These are phyloP conservation scores for Fomitopsis schrenkii DNA, from an alignment of 1,284 basidiomycete species.

Conservation along the genomic window DNA sequence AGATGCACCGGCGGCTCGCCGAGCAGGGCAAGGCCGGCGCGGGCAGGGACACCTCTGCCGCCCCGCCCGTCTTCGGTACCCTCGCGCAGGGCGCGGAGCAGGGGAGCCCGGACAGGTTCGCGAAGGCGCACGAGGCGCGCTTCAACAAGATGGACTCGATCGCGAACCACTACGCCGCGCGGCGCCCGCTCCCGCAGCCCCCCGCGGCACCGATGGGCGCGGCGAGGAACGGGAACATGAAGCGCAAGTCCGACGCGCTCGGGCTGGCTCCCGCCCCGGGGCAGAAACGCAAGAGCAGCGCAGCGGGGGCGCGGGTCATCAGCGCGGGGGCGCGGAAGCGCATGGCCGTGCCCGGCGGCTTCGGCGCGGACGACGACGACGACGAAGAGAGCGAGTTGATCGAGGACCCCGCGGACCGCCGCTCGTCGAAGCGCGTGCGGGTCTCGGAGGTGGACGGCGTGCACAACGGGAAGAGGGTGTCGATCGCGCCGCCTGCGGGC, in stretches of 20 bases:
- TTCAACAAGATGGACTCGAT: slow-evolving; percentile 79
- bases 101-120: slow-evolving; percentile 40
- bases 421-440: slow-evolving; percentile 40
- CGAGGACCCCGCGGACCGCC: slow-evolving; percentile 25
- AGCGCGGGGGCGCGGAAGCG: slow-evolving; percentile 43
- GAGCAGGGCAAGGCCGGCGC: slow-evolving; percentile 37
- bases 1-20: slow-evolving; percentile 71
- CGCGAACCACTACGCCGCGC: slow-evolving; percentile 52
- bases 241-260: slow-evolving; percentile 39
- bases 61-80: neutral
- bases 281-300: slow-evolving; percentile 35
- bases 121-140: slow-evolving; percentile 54
- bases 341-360: slow-evolving; percentile 48
- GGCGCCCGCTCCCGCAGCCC: slow-evolving; percentile 24
- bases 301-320: slow-evolving; percentile 41
- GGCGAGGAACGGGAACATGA: slow-evolving; percentile 29
- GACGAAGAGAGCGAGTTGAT: slow-evolving; percentile 38
- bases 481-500: slow-evolving; percentile 22
- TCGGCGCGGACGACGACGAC: slow-evolving; percentile 47
- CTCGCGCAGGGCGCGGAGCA: neutral
- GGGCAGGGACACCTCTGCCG: slow-evolving; percentile 35
- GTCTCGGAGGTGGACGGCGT: slow-evolving; percentile 28
- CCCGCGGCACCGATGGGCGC: neutral
- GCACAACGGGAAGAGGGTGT: slow-evolving; percentile 29
- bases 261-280: slow-evolving; percentile 33